phyloP scores from a whole-genome alignment of 1,284 basidiomycete species.

The Paramarasmius palmivorus region DNA sequence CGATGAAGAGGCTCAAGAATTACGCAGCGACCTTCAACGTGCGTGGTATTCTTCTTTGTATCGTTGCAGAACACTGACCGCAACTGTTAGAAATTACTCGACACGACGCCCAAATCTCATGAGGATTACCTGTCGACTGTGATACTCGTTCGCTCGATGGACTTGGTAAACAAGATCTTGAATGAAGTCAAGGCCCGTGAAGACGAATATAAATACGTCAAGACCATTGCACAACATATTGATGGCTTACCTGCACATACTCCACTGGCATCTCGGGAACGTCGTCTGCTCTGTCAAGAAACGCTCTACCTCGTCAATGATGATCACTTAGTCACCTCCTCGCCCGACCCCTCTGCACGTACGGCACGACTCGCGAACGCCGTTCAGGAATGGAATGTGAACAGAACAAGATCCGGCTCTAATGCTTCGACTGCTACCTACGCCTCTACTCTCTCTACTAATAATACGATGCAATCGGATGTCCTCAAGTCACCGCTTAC shows the following conservation, averaged over 20 bases:
- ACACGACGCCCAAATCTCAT: slow-evolving; percentile 69
- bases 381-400: slow-evolving; percentile 40
- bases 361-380: slow-evolving; percentile 34
- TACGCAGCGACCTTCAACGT: slow-evolving; percentile 80
- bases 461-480: slow-evolving; percentile 18
- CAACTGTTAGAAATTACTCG: slow-evolving; percentile 47
- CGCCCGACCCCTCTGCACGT: background rate
- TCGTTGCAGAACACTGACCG: slow-evolving; percentile 2
- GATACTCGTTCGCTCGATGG: slow-evolving; percentile 65
- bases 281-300: slow-evolving; percentile 73
- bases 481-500: slow-evolving; percentile 13
- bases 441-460: slow-evolving; percentile 24
- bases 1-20: slow-evolving; percentile 69
- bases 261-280: slow-evolving; percentile 65
- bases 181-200: slow-evolving; percentile 83
- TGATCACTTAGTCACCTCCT: background rate
- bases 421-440: slow-evolving; percentile 36
- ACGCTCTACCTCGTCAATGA: slow-evolving; percentile 41
- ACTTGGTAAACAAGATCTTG: slow-evolving; percentile 71
- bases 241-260: slow-evolving; percentile 54
- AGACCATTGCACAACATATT: slow-evolving; percentile 60
- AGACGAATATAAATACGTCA: slow-evolving; percentile 77
- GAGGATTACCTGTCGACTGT: slow-evolving; percentile 68
- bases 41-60: slow-evolving; percentile 28
- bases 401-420: slow-evolving; percentile 47